Evolutionary conservation across 2,329 filamentous ascomycete genomes (phyloP).

Genomic region (Emericellopsis cladophorae): DNA sequence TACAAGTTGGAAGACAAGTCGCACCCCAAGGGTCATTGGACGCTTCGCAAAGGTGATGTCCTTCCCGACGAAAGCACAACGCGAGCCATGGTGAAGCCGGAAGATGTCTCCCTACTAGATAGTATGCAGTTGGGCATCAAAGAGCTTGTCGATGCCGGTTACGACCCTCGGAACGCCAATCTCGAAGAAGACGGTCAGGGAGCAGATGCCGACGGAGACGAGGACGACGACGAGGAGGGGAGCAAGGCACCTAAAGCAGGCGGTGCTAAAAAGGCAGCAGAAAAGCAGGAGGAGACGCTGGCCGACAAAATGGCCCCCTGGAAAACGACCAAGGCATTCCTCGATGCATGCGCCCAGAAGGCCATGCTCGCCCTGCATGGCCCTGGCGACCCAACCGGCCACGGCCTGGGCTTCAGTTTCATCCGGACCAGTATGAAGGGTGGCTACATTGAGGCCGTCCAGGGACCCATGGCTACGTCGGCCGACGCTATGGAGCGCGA

Average conservation of each 20-base stretch:
- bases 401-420: constrained; percentile 91
- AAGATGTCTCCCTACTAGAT: constrained; percentile 88
- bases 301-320: constrained; percentile 88
- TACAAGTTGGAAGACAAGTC: constrained; percentile 49
- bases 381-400: constrained; percentile 85
- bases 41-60: constrained; percentile 57
- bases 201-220: constrained; percentile 50
- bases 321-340: constrained; percentile 93
- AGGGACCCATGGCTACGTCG: constrained; percentile 50
- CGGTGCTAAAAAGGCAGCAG: constrained; percentile 26
- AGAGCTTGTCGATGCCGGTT: constrained; percentile 82
- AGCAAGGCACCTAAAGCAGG: constrained; percentile 20
- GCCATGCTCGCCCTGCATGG: constrained; percentile 94
- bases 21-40: constrained; percentile 65
- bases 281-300: constrained; percentile 55
- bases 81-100: constrained; percentile 81
- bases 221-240: constrained; percentile 32
- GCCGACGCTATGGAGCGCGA: constrained; percentile 82
- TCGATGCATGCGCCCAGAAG: constrained; percentile 86
- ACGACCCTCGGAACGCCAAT: constrained; percentile 50
- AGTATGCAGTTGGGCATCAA: constrained; percentile 94
- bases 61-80: constrained; percentile 73
- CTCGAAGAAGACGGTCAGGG: constrained; percentile 53
- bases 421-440: constrained; percentile 99
- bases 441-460: constrained; percentile 74